Evolutionary conservation across 2,329 filamentous ascomycete genomes (phyloP), one percentile per base, ranked within the genome.

Genomic region (Cladophialophora carrionii): DNA sequence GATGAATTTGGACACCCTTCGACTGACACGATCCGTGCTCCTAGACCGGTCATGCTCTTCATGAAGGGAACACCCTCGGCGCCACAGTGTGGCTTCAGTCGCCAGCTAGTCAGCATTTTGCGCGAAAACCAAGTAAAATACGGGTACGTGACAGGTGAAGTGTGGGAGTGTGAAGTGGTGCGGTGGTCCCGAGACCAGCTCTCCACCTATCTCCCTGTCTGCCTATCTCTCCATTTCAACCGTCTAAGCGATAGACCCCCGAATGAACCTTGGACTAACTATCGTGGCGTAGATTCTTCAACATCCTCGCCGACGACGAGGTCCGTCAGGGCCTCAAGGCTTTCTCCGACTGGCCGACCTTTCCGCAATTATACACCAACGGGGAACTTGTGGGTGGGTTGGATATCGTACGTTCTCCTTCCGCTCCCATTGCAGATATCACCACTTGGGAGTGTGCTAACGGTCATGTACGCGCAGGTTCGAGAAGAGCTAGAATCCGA

Each of bases 321-420:
- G 95, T 99, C 55, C 86, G 95, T 67, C 94, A 98, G 80, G 95
- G 95, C 0, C 80, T 99, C 74, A 99, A 99, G 84, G 91, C 95
- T 79, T 98, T 88, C 77, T 92, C 92, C n/a, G 95, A 98, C 68
- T 99, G 95, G 95, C 95, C 95, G 9, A 99, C 95, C 0, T 99
- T 92, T 79, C 95, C 95, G 22, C 95, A 99, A 78, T 81, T 99
- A 68, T 99, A 94, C 88, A 87, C 96, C 12, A 86, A 89, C 66
- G 94, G 95, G 14, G 92, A 97, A 77, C 82, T 99, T 57, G 89
- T 98, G 24, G 94, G 95, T 64, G 95, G 95, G 1, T 80, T 99
- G 72, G 95, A 99, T 77, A 99, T 99, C 79, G 94, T 97, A 82
- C 84, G 92, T 83, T 41, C n/a, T 48, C 49, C 14, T 51, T 54